A percentile compares a stretch with the other conserved stretches of the same genome.
phyloP scores from a whole-genome alignment of 768 basidiomycete genomes.

The Tylopilus balloui region DNA sequence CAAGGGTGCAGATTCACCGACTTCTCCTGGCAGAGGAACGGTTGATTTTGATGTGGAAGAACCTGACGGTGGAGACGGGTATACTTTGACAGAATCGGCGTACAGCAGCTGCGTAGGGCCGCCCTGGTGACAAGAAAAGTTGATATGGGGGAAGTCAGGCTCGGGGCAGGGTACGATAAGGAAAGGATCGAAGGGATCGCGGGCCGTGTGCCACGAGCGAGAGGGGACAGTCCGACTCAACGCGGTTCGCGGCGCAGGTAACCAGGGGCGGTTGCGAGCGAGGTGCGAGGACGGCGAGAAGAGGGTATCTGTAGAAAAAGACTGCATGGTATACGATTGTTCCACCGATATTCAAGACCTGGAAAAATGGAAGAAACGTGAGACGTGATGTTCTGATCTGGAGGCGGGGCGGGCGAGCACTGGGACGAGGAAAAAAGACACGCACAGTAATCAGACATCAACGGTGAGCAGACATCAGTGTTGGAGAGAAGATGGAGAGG shows the following conservation, averaged over 20 bases:
- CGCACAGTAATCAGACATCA: slow-evolving; percentile 25
- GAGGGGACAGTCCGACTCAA: slow-evolving; percentile 15
- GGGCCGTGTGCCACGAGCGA: slow-evolving; percentile 15
- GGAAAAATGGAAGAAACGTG: not conserved
- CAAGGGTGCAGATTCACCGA: slow-evolving; percentile 8
- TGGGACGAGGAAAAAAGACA: slow-evolving; percentile 2
- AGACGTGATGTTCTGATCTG: not conserved
- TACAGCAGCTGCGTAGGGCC: slow-evolving; percentile 13
- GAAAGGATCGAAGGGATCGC: slow-evolving; percentile 22
- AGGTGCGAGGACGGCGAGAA: slow-evolving; percentile 16
- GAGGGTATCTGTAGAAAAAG: slow-evolving; percentile 28
- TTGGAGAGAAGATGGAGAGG: slow-evolving; percentile 3
- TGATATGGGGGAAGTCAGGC: slow-evolving; percentile 14
- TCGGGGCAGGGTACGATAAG: slow-evolving; percentile 20
- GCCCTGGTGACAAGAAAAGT: slow-evolving; percentile 10
- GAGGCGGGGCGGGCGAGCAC: not conserved
- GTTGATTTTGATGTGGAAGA: slow-evolving; percentile 25
- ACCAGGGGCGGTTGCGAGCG: slow-evolving; percentile 11
- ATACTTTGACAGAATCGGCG: slow-evolving; percentile 19
- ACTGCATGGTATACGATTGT: slow-evolving; percentile 33
- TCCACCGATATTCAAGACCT: slow-evolving; percentile 33
- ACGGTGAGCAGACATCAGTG: slow-evolving; percentile 22
- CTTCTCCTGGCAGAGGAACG: slow-evolving; percentile 27
- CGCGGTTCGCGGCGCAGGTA: slow-evolving; percentile 12
- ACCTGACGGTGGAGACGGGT: slow-evolving; percentile 28